A percentile compares a stretch with the other conserved stretches of the same genome.
These are phyloP conservation scores for Malbranchea cinnamomea DNA, from an alignment of 2,329 filamentous ascomycete genomes.

Conservation along the genomic window DNA sequence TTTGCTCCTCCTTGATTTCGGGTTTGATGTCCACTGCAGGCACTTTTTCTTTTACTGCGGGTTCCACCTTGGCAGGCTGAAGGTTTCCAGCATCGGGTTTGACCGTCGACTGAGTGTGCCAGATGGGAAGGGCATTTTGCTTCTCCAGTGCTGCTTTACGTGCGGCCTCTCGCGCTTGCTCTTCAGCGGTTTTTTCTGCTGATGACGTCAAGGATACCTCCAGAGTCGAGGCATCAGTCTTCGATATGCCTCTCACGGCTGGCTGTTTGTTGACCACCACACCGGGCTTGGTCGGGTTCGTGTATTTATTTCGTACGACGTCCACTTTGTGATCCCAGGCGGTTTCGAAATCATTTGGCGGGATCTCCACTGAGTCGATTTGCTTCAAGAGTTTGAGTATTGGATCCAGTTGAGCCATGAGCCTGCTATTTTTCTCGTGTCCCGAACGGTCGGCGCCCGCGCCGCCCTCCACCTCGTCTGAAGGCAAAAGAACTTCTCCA, in stretches of 20 bases:
- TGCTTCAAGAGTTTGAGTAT: conserved; percentile 34
- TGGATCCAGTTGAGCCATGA: conserved; percentile 33
- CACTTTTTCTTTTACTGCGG: conserved; percentile 7
- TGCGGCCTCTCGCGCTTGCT: conserved; percentile 32
- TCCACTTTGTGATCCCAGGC: conserved; percentile 35
- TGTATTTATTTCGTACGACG: conserved; percentile 29
- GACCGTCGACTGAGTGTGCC: conserved; percentile 38
- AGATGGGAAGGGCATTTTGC: conserved; percentile 37
- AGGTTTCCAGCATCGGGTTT: conserved; percentile 9
- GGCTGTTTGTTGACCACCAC: conserved; percentile 28
- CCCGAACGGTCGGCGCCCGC: conserved; percentile 30
- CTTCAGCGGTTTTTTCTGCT: conserved; percentile 34
- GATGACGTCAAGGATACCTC: conserved; percentile 35
- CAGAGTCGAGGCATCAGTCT: conserved; percentile 29
- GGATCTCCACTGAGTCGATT: conserved; percentile 33
- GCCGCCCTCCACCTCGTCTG: conserved; percentile 30
- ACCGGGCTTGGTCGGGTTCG: conserved; percentile 25
- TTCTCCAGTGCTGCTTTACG: conserved; percentile 35
- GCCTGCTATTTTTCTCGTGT: conserved; percentile 35
- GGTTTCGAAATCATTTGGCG: conserved; percentile 33
- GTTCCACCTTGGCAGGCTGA: conserved; percentile 3
- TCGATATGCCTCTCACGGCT: conserved; percentile 26
- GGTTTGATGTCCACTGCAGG: conserved; percentile 15
- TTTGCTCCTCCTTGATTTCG: conserved; percentile 27
- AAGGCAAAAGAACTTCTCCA: conserved; percentile 31